A percentile compares a stretch with the other conserved stretches of the same genome.
Conservation (phyloP, 2,329 filamentous ascomycete genomes). For the Ophiostoma sp. region DNA sequence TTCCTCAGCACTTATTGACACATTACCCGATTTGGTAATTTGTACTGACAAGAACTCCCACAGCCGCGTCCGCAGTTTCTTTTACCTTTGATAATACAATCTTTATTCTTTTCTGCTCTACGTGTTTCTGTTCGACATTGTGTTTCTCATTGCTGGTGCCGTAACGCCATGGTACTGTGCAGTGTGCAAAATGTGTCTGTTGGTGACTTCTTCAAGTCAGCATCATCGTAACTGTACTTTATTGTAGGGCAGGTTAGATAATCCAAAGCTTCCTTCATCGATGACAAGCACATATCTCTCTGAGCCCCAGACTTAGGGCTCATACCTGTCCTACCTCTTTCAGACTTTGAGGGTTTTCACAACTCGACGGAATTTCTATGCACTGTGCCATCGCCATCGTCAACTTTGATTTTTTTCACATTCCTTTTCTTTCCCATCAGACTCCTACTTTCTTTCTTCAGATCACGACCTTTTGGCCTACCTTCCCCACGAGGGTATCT, state of each 20-base stretch:
- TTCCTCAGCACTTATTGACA: not conserved
- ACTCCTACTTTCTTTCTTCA: too few relatives aligned
- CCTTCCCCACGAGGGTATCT: too few relatives aligned
- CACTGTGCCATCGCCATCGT: not conserved
- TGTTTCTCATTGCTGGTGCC: too few relatives aligned
- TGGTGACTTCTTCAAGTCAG: not conserved
- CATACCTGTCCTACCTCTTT: not conserved
- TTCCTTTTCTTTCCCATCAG: not conserved
- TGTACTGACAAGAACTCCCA: not conserved
- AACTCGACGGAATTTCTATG: too few relatives aligned
- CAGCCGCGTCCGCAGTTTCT: slow-evolving; percentile 15
- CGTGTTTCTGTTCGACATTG: too few relatives aligned
- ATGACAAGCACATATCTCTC: not conserved
- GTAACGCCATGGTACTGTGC: not conserved
- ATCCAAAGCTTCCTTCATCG: not conserved
- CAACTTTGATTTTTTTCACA: not conserved
- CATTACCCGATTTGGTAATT: not conserved
- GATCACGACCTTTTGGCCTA: too few relatives aligned
- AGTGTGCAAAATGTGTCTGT: not conserved
- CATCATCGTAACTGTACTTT: not conserved
- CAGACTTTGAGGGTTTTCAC: too few relatives aligned
- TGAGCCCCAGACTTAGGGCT: not conserved
- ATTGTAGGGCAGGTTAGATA: not conserved
- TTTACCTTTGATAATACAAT: not conserved
- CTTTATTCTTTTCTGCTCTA: not conserved